These are phyloP conservation scores for Crithidia sp. DNA, from an alignment of 208 protist species.

Conservation along the genomic window DNA sequence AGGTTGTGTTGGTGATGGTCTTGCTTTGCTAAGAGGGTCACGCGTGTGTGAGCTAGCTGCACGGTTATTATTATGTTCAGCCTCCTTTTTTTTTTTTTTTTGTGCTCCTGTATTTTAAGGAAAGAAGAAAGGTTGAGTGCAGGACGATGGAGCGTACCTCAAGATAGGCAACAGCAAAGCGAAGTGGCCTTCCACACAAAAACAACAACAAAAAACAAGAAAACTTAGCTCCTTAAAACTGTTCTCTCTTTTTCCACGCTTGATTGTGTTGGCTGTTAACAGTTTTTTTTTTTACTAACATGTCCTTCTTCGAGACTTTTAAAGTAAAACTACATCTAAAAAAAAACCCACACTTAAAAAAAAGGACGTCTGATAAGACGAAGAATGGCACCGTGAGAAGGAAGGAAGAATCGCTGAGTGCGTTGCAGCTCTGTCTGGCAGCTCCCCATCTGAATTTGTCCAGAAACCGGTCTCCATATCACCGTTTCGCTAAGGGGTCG, in stretches of 20 bases:
- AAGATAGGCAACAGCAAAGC: neutral
- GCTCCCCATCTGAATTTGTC: too few relatives aligned
- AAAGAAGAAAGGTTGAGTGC: neutral
- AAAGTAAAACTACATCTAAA: neutral
- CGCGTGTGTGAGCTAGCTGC: too few relatives aligned
- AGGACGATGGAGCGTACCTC: neutral
- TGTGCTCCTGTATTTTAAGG: neutral
- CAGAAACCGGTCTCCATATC: too few relatives aligned
- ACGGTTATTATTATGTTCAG: too few relatives aligned
- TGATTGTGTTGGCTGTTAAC: neutral
- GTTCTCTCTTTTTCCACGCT: constrained; percentile 1
- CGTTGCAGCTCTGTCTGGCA: too few relatives aligned
- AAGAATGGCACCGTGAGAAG: neutral
- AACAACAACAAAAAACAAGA: constrained; percentile 8
- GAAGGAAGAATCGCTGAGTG: too few relatives aligned
- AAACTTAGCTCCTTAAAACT: constrained; percentile 23
- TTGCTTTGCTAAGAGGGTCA: too few relatives aligned
- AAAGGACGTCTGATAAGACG: neutral
- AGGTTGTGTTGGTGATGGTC: neutral
- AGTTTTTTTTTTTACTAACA: neutral
- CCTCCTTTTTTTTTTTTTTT: too few relatives aligned
- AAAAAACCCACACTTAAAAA: neutral
- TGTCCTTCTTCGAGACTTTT: neutral
- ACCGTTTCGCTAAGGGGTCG: too few relatives aligned
- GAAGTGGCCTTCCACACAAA: neutral